Evolutionary conservation across 352 stramenopile genomes (phyloP).

Genomic region (Pythium apleroticum): DNA sequence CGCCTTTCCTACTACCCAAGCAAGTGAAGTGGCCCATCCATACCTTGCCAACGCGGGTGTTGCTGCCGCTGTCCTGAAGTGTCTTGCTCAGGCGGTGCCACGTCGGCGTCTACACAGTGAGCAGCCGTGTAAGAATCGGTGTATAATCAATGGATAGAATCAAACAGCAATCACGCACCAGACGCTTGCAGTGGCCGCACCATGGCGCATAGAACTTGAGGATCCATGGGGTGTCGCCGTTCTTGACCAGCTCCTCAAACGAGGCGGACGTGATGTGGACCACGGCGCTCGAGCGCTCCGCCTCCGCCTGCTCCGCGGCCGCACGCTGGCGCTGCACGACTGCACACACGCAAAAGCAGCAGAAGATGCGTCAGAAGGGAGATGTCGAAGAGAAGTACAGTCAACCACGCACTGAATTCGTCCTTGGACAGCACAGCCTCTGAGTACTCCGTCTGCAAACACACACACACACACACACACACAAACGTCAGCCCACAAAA

Average conservation of each 20-base stretch:
- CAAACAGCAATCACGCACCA: conserved; percentile 34
- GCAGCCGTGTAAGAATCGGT: not conserved
- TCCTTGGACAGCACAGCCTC: conserved; percentile 54
- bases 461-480: not conserved
- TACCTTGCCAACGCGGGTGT: conserved; percentile 62
- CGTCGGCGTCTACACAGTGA: conserved; percentile 32
- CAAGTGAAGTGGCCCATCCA: not conserved
- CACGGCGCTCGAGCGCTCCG: conserved; percentile 29
- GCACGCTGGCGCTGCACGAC: conserved; percentile 15
- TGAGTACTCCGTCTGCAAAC: conserved; percentile 37
- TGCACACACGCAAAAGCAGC: not conserved
- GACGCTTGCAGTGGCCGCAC: conserved; percentile 94
- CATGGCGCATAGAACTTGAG: conserved; percentile 94
- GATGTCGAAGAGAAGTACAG: not conserved
- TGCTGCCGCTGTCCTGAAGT: conserved; percentile 61
- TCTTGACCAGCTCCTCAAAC: conserved; percentile 46
- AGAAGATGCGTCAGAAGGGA: not conserved
- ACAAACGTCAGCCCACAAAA: not conserved
- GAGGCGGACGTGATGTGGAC: conserved; percentile 27
- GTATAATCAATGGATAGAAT: not conserved
- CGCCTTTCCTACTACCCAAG: too few relatives aligned
- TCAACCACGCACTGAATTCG: conserved; percentile 50
- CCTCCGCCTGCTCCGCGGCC: conserved; percentile 30
- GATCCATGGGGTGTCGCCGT: conserved; percentile 62
- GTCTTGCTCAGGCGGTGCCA: conserved; percentile 80